Conservation (phyloP, 768 basidiomycete genomes). For the Mycena belliarum region DNA sequence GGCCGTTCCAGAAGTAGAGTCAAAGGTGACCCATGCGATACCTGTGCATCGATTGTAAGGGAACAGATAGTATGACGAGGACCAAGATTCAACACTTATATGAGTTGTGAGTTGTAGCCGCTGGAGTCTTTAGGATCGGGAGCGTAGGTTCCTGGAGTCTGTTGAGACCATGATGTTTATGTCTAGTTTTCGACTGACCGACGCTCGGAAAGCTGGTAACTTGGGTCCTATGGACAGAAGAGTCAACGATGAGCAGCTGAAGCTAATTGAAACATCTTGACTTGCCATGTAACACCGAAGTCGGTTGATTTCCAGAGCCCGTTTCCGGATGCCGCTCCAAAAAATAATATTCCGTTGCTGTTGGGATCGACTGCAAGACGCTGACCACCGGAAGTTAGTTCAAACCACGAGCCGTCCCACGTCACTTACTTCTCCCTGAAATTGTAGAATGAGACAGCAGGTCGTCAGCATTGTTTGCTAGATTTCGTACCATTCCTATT, state of each 20-base stretch:
- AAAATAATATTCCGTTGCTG: slow-evolving; percentile 59
- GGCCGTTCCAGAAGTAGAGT: slow-evolving; percentile 53
- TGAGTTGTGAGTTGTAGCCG: slow-evolving; percentile 44
- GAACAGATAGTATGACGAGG: not conserved
- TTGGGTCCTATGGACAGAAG: slow-evolving; percentile 39
- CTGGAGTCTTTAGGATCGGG: slow-evolving; percentile 52
- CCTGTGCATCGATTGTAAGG: slow-evolving; percentile 25
- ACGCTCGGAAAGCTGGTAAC: slow-evolving; percentile 60
- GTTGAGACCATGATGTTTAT: not conserved
- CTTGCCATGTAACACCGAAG: slow-evolving; percentile 50
- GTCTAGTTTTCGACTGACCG: slow-evolving; percentile 36
- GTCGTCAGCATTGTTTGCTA: not conserved
- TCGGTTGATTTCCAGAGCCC: slow-evolving; percentile 69
- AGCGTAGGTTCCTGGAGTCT: slow-evolving; percentile 47
- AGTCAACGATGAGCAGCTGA: not conserved
- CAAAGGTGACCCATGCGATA: slow-evolving; percentile 67
- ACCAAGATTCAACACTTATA: slow-evolving; percentile 30
- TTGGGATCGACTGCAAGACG: slow-evolving; percentile 52
- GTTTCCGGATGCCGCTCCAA: slow-evolving; percentile 64
- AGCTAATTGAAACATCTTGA: not conserved
- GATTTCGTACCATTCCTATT: slow-evolving; percentile 44
- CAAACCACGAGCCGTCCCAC: not conserved
- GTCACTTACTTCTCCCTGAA: slow-evolving; percentile 46
- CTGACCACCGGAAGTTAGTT: not conserved
- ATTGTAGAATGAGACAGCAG: not conserved